Evolutionary conservation across 495 filamentous ascomycete species (phyloP).

Genomic region (Trichocladium uniseriatum): DNA sequence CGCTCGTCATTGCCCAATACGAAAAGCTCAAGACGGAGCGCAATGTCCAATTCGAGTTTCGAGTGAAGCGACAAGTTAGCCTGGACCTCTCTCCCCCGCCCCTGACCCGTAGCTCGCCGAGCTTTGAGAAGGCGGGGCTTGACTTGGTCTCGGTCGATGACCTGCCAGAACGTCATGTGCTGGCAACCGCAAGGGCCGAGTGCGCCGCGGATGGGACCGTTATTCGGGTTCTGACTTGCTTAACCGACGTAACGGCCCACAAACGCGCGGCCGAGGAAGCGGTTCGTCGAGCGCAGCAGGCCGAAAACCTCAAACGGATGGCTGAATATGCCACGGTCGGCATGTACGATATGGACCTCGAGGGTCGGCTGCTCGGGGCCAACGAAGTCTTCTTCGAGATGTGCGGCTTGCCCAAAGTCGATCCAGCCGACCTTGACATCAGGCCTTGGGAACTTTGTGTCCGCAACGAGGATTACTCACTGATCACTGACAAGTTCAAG

Average conservation of each 20-base stretch:
- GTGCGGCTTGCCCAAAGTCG: constrained; percentile 30
- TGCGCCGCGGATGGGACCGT: constrained; percentile 28
- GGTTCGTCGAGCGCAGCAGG: constrained; percentile 35
- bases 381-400: constrained; percentile 40
- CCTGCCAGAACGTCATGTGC: constrained; percentile 27
- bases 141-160: constrained; percentile 26
- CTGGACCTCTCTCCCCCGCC: constrained; percentile 17
- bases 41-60: constrained; percentile 34
- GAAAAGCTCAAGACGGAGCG: constrained; percentile 27
- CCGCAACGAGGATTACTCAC: constrained; percentile 18
- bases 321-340: constrained; percentile 39
- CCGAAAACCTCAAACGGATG: constrained; percentile 41
- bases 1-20: constrained; percentile 23
- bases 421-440: constrained; percentile 20
- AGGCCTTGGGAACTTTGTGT: constrained; percentile 34
- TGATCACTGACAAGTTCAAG: constrained; percentile 20
- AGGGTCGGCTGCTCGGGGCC: constrained; percentile 33
- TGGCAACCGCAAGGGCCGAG: constrained; percentile 35
- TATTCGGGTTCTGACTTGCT: constrained; percentile 33
- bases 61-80: constrained; percentile 23
- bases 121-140: constrained; percentile 34
- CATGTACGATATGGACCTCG: constrained; percentile 40
- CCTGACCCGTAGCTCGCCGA: constrained; percentile 30
- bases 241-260: constrained; percentile 39
- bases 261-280: constrained; percentile 34